These are phyloP conservation scores for Neurospora sublineolata DNA, from an alignment of 495 filamentous ascomycete species.

Conservation along the genomic window DNA sequence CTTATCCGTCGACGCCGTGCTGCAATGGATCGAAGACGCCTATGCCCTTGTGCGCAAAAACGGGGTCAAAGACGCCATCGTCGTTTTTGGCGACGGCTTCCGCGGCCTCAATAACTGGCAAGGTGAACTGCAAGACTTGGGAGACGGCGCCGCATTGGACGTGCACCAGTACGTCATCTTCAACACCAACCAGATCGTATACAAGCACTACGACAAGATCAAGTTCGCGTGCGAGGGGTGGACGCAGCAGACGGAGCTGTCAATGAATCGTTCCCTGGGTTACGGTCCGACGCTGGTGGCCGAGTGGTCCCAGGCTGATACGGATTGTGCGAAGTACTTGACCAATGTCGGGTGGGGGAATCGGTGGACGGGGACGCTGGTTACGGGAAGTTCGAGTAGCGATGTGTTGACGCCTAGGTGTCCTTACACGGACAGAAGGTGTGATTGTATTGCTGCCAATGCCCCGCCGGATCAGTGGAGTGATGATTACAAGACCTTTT, in stretches of 20 bases:
- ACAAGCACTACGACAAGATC: conserved; percentile 64
- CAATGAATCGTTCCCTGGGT: conserved; percentile 60
- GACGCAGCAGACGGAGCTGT: conserved; percentile 61
- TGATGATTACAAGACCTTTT: conserved; percentile 68
- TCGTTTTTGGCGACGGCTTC: conserved; percentile 75
- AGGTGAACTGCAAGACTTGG: conserved; percentile 44
- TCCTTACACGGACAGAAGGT: conserved; percentile 50
- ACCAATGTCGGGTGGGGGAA: conserved; percentile 84
- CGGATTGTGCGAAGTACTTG: conserved; percentile 78
- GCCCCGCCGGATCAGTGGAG: conserved; percentile 57
- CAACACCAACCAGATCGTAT: conserved; percentile 61
- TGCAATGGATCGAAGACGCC: conserved; percentile 58
- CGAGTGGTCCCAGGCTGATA: conserved; percentile 97
- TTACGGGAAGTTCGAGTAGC: conserved; percentile 43
- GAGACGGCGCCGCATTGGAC: conserved; percentile 59
- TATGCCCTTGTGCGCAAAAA: conserved; percentile 55
- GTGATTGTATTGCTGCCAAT: conserved; percentile 67
- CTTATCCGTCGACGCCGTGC: conserved; percentile 46
- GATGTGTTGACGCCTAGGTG: conserved; percentile 54
- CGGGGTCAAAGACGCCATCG: conserved; percentile 51
- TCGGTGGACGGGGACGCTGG: conserved; percentile 76
- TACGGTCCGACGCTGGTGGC: conserved; percentile 96
- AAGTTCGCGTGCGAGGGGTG: conserved; percentile 78
- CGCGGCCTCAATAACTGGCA: conserved; percentile 72
- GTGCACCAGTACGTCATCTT: conserved; percentile 92